Evolutionary conservation across 495 filamentous ascomycete genomes (phyloP).

Genomic region (Durotheca rogersii): DNA sequence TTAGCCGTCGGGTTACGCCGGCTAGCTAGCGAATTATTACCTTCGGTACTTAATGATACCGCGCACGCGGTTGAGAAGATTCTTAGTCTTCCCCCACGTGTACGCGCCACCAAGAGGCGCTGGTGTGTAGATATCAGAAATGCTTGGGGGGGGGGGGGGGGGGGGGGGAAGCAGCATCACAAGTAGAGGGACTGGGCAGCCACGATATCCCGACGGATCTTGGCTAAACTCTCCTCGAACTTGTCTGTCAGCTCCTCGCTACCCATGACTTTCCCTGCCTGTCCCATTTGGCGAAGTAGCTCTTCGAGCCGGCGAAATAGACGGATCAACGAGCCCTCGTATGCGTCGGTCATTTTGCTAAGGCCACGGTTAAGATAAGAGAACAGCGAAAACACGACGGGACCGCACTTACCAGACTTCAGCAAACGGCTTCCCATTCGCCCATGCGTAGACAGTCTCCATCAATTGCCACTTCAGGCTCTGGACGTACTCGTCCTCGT

Average conservation of each 20-base stretch:
- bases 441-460: slow-evolving; percentile 94
- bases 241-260: slow-evolving; percentile 85
- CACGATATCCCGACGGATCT: slow-evolving; percentile 89
- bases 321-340: slow-evolving; percentile 93
- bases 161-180: slow-evolving; percentile 38
- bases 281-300: slow-evolving; percentile 94
- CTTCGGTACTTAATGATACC: neutral
- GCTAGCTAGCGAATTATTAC: too few species aligned
- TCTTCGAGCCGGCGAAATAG: slow-evolving; percentile 95
- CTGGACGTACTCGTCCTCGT: slow-evolving; percentile 88
- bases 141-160: too few species aligned
- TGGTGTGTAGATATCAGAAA: too few species aligned
- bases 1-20: too few species aligned
- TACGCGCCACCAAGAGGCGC: too few species aligned
- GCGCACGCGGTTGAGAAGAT: neutral
- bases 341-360: slow-evolving; percentile 97
- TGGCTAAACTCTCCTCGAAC: slow-evolving; percentile 78
- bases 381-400: neutral
- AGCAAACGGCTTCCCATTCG: slow-evolving; percentile 88
- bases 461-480: slow-evolving; percentile 91
- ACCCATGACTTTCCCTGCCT: slow-evolving; percentile 96
- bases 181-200: slow-evolving; percentile 90
- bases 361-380: slow-evolving; percentile 1
- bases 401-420: slow-evolving; percentile 80
- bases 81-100: too few species aligned